Percentiles rank a stretch among this genome's conserved stretches.
Evolutionary conservation across 2,329 filamentous ascomycete species (phyloP).

Genomic region (Ophiostoma australiae): DNA sequence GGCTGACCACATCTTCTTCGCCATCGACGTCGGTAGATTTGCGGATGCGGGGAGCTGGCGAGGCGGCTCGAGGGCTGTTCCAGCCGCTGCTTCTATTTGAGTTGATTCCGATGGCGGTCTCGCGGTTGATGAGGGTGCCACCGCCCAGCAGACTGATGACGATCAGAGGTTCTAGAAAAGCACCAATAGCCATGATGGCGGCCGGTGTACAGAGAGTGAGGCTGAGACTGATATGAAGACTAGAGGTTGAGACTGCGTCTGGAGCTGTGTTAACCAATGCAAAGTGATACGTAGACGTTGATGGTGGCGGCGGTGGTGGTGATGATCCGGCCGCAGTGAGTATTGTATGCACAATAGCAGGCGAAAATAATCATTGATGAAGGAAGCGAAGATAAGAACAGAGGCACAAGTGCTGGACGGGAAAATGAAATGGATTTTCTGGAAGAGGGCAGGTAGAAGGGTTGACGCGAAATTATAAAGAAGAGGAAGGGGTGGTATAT

Average conservation of each 20-base stretch:
- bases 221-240: neutral
- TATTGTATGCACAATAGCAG: neutral
- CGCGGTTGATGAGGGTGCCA: constrained; percentile 59
- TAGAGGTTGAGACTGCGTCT: neutral
- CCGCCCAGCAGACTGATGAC: constrained; percentile 56
- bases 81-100: constrained; percentile 18
- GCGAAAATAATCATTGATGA: neutral
- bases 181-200: constrained; percentile 43
- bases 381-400: neutral
- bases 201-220: too few relatives aligned
- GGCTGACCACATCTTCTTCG: neutral
- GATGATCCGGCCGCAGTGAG: neutral
- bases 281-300: neutral
- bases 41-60: constrained; percentile 29
- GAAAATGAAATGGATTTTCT: neutral
- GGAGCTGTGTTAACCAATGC: neutral
- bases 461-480: neutral
- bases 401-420: neutral
- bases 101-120: constrained; percentile 30
- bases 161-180: constrained; percentile 56
- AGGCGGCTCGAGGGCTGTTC: constrained; percentile 26
- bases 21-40: constrained; percentile 23
- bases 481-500: neutral
- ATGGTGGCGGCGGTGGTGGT: neutral
- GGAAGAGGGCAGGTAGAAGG: neutral